phyloP scores from a whole-genome alignment of 176 grass and related monocot species.

The Aechmea fasciata region DNA sequence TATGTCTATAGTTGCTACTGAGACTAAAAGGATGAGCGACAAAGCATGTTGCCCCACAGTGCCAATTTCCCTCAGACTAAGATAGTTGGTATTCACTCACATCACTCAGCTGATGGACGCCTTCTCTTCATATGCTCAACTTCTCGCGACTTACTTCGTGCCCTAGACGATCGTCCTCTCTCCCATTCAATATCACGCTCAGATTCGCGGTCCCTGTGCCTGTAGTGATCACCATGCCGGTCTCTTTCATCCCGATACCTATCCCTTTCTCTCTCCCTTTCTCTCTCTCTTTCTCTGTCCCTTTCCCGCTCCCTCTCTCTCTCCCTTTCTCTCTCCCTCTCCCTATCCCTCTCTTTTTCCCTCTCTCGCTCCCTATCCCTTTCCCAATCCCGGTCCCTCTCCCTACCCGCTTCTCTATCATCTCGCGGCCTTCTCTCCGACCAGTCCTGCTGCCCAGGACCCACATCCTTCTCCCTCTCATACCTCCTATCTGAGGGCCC shows the following conservation, averaged over 20 bases:
- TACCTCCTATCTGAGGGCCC: slow-evolving; percentile 52
- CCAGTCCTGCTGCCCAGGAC: slow-evolving; percentile 47
- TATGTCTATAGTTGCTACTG: not conserved
- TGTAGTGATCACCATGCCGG: slow-evolving; percentile 40
- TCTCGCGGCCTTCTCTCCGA: slow-evolving; percentile 49
- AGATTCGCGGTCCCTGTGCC: slow-evolving; percentile 47
- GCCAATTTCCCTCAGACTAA: not conserved
- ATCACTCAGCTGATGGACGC: slow-evolving; percentile 45
- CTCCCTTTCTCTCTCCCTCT: slow-evolving; percentile 45
- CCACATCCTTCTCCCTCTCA: slow-evolving; percentile 61
- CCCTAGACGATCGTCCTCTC: slow-evolving; percentile 54
- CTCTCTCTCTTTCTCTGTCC: slow-evolving; percentile 48
- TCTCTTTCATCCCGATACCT: slow-evolving; percentile 70
- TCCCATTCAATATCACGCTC: slow-evolving; percentile 66
- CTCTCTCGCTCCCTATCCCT: slow-evolving; percentile 47
- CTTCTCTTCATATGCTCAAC: slow-evolving; percentile 64
- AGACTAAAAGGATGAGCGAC: not conserved
- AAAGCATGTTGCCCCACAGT: not conserved
- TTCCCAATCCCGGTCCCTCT: slow-evolving; percentile 48
- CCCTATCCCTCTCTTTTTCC: slow-evolving; percentile 33
- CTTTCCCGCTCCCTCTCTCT: slow-evolving; percentile 54
- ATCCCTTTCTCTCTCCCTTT: slow-evolving; percentile 35
- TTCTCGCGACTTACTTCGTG: slow-evolving; percentile 58
- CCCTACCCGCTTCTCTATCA: slow-evolving; percentile 50
- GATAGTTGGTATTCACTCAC: not conserved